Percentiles rank a stretch among this genome's conserved stretches.
phyloP scores from a whole-genome alignment of 805 yeast species.

The Torulaspora maleeae region DNA sequence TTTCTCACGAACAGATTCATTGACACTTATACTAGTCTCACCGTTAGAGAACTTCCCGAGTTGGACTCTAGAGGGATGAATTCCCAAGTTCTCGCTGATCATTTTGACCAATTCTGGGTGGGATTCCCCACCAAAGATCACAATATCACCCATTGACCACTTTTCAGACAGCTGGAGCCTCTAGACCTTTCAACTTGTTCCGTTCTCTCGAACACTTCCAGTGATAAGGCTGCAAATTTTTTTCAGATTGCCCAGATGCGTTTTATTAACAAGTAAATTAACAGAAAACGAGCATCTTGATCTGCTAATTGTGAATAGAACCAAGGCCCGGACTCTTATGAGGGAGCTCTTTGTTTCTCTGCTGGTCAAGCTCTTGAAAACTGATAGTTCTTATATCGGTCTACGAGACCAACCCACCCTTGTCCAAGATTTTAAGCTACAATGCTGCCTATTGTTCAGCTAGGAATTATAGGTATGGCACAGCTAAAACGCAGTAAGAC shows the following conservation, averaged over 20 bases:
- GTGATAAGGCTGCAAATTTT: constrained; percentile 1
- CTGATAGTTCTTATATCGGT: no score
- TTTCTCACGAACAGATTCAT: constrained; percentile 89
- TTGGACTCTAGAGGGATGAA: constrained; percentile 62
- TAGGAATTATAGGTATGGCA: no score
- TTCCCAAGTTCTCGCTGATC: constrained; percentile 73
- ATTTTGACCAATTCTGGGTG: constrained; percentile 72
- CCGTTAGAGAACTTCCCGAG: constrained; percentile 79
- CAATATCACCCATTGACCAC: constrained; percentile 65
- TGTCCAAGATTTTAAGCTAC: no score
- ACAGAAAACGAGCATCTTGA: not conserved
- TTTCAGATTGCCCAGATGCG: not conserved
- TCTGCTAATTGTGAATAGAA: no score
- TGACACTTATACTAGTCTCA: constrained; percentile 82
- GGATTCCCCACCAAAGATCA: constrained; percentile 86
- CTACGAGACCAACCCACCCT: no score
- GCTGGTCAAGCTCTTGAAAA: no score
- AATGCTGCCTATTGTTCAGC: no score
- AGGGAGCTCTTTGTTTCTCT: no score
- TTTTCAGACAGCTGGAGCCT: not conserved
- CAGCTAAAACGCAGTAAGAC: no score
- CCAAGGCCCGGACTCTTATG: no score
- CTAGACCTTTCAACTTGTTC: not conserved
- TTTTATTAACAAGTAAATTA: not conserved
- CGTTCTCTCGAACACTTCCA: not conserved